Conservation (phyloP, 306 rosid species). For the Astragalus glycyphyllos region DNA sequence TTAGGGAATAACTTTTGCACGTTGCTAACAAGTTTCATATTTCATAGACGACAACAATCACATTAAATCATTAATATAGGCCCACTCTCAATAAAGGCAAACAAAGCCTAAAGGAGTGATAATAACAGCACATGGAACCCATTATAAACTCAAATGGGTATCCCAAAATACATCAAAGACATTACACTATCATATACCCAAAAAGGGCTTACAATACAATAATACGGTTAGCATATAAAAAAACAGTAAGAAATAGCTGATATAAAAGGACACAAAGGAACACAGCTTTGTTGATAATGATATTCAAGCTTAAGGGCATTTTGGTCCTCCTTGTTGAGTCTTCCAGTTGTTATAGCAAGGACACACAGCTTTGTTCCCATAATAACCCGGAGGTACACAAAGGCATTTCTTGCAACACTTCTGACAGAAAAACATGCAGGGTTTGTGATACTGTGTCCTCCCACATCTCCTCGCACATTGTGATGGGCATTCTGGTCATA, state of each 20-base stretch:
- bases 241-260: not conserved
- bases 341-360: constrained; percentile 57
- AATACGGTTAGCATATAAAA: constrained; percentile 9
- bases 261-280: not conserved
- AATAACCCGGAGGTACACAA: constrained; percentile 50
- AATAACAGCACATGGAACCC: constrained; percentile 23
- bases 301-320: constrained; percentile 44
- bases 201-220: constrained; percentile 5
- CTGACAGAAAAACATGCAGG: constrained; percentile 56
- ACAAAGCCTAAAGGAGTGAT: constrained; percentile 44
- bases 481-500: constrained; percentile 52
- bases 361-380: constrained; percentile 51
- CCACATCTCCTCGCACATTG: constrained; percentile 52
- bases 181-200: constrained; percentile 25
- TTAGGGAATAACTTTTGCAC: too few relatives aligned
- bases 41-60: constrained; percentile 20
- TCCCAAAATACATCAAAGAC: constrained; percentile 31
- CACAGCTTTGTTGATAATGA: not conserved
- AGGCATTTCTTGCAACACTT: constrained; percentile 50
- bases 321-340: constrained; percentile 53
- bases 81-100: constrained; percentile 43
- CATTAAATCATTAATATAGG: constrained; percentile 37
- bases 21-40: constrained; percentile 3
- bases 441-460: constrained; percentile 51
- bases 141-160: constrained; percentile 20